These are phyloP conservation scores for Penicillium lagena DNA, from an alignment of 495 filamentous ascomycete genomes.

Conservation along the genomic window DNA sequence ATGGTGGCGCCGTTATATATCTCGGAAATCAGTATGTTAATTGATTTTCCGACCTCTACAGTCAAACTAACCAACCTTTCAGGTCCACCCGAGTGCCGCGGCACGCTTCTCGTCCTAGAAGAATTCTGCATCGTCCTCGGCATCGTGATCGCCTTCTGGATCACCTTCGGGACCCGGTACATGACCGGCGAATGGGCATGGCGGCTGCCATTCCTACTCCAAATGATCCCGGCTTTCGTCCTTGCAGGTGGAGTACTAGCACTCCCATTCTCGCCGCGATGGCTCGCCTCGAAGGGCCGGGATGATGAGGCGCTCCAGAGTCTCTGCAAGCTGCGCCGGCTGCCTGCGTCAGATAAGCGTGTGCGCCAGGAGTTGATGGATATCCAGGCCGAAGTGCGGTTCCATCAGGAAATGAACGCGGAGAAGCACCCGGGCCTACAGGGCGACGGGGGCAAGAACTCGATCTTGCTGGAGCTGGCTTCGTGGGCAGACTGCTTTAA, in stretches of 20 bases:
- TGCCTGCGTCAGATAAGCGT: conserved; percentile 33
- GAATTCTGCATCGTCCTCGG: conserved; percentile 51
- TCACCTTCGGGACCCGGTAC: conserved; percentile 48
- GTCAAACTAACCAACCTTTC: neutral
- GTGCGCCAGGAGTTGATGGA: conserved; percentile 45
- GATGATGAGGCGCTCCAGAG: conserved; percentile 42
- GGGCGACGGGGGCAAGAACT: conserved; percentile 18
- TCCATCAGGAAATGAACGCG: conserved; percentile 39
- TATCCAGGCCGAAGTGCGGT: conserved; percentile 43
- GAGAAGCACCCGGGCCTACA: conserved; percentile 42
- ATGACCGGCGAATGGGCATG: conserved; percentile 46
- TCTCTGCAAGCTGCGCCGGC: conserved; percentile 37
- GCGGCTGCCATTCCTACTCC: conserved; percentile 45
- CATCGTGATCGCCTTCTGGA: conserved; percentile 51
- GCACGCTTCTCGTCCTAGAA: conserved; percentile 47
- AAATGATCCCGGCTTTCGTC: conserved; percentile 43
- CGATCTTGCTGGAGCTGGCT: conserved; percentile 34
- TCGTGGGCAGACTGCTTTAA: conserved; percentile 44
- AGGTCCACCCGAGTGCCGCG: conserved; percentile 49
- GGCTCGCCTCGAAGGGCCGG: conserved; percentile 42
- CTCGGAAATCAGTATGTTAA: conserved; percentile 41
- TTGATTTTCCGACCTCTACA: neutral
- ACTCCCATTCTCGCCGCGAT: conserved; percentile 49
- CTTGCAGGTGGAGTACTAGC: conserved; percentile 37
- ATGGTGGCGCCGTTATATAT: conserved; percentile 53